These are phyloP conservation scores for Chrysopogon serrulatus DNA, from an alignment of 176 grass and related monocot genomes.

Conservation along the genomic window DNA sequence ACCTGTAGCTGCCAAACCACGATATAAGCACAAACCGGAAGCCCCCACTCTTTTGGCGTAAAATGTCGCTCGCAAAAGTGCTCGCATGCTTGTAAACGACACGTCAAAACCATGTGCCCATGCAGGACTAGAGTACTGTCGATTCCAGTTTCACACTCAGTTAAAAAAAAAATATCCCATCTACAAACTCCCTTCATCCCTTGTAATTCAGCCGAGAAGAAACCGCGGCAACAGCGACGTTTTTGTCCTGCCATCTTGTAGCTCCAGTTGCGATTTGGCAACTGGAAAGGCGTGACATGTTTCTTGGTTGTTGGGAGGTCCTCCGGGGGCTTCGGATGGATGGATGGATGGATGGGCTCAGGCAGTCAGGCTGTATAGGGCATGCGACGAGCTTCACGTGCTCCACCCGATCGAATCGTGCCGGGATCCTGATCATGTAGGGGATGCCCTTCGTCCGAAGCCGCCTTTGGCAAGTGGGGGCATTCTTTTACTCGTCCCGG, in stretches of 20 bases:
- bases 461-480: neutral
- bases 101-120: neutral
- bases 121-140: neutral
- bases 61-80: neutral
- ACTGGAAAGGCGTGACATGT: neutral
- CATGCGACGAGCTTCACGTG: conserved; percentile 30
- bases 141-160: neutral
- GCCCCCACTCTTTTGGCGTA: neutral
- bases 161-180: neutral
- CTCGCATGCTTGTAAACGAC: neutral
- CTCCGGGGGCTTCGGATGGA: neutral
- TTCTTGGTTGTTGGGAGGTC: conserved; percentile 7
- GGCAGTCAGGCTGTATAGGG: neutral
- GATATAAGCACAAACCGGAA: neutral
- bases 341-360: neutral
- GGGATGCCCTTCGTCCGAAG: neutral
- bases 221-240: neutral
- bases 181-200: neutral
- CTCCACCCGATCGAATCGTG: neutral
- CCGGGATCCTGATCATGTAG: neutral
- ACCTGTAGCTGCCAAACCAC: neutral
- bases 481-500: neutral
- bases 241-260: neutral
- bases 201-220: neutral
- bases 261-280: neutral